Conservation (phyloP, 129 eudicot genomes). For the Artemisia tridentata region DNA sequence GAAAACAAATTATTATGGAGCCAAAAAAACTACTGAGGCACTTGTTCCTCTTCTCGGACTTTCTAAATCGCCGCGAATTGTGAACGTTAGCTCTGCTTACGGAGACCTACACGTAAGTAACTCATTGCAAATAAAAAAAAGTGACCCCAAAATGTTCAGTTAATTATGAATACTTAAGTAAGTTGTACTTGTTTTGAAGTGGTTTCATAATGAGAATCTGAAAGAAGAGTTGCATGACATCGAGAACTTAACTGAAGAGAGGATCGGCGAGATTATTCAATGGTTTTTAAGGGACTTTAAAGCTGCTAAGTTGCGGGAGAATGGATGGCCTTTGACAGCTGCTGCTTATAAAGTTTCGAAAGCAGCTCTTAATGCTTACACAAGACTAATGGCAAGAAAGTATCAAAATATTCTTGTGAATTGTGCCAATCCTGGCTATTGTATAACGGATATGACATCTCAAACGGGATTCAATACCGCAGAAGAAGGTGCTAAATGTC, state of each 20-base stretch:
- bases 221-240: conserved; percentile 25
- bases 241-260: conserved; percentile 33
- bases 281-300: conserved; percentile 36
- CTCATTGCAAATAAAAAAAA: background rate
- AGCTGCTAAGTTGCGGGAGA: conserved; percentile 26
- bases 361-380: conserved; percentile 36
- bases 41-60: conserved; percentile 34
- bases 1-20: conserved; percentile 27
- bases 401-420: conserved; percentile 29
- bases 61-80: conserved; percentile 27
- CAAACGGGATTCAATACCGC: conserved; percentile 30
- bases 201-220: conserved; percentile 29
- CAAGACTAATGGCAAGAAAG: conserved; percentile 37
- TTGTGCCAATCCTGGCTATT: conserved; percentile 41
- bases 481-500: conserved; percentile 49
- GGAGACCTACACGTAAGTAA: conserved; percentile 16
- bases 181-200: background rate
- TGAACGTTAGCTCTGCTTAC: conserved; percentile 21
- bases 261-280: conserved; percentile 29
- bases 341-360: conserved; percentile 42
- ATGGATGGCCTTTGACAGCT: conserved; percentile 5
- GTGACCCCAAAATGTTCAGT: background rate
- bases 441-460: conserved; percentile 37
- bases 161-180: background rate
- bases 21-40: conserved; percentile 25